phyloP scores from a whole-genome alignment of 306 rosid species.

The Trichosanthes cucumerina region DNA sequence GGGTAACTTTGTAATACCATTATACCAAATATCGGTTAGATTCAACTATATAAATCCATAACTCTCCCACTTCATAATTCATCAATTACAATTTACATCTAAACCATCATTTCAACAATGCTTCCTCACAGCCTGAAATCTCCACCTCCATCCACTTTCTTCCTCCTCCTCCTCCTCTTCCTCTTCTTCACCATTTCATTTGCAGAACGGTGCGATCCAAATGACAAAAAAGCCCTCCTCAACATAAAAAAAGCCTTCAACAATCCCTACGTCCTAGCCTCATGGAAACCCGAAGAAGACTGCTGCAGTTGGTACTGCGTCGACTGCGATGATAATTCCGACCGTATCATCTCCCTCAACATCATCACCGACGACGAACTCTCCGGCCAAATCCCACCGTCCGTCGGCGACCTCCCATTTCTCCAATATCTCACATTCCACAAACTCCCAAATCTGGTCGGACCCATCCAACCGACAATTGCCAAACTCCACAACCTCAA shows the following conservation, averaged over 20 bases:
- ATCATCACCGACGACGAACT: slow-evolving; percentile 21
- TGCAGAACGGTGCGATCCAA: slow-evolving; percentile 46
- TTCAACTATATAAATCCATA: too few species aligned
- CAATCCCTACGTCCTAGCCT: slow-evolving; percentile 47
- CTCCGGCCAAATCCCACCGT: slow-evolving; percentile 47
- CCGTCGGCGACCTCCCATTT: slow-evolving; percentile 55
- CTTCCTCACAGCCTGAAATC: too few species aligned
- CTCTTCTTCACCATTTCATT: slow-evolving; percentile 19
- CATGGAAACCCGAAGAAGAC: slow-evolving; percentile 50
- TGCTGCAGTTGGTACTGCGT: slow-evolving; percentile 63
- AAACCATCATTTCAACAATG: too few species aligned
- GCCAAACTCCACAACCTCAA: slow-evolving; percentile 41
- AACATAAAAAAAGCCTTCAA: slow-evolving; percentile 46
- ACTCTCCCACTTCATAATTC: too few species aligned
- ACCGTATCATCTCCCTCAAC: slow-evolving; percentile 50
- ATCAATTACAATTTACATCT: too few species aligned
- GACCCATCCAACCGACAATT: slow-evolving; percentile 55
- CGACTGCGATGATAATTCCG: slow-evolving; percentile 32
- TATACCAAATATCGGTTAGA: too few species aligned
- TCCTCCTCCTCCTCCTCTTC: neutral
- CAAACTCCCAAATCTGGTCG: slow-evolving; percentile 40
- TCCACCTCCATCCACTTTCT: too few species aligned
- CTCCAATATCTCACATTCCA: slow-evolving; percentile 37
- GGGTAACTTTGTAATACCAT: too few species aligned
- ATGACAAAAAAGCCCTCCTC: slow-evolving; percentile 59